Evolutionary conservation across 2,329 filamentous ascomycete genomes (phyloP), one percentile per base, ranked within the genome.

Genomic region (Anthostomella pinea): DNA sequence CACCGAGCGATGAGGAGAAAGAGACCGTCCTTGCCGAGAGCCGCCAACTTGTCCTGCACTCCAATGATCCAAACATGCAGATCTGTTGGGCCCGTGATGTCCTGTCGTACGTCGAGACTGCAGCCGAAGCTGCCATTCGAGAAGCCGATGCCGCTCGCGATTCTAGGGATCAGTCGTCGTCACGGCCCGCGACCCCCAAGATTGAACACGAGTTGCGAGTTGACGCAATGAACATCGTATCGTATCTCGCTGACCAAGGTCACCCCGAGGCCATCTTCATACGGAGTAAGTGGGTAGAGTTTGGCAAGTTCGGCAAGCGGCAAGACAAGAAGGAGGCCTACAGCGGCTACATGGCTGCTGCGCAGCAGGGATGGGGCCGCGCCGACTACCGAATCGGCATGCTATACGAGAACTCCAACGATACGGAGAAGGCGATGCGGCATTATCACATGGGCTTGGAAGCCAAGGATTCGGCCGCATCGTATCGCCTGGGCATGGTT

Each of bases 371-470:
- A 39, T 95, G 90, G 65, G 80, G 84, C 15, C 77, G 93, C 52
- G 90, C 93, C 14, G 88, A 97, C 63, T 98, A 98, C 63, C 81
- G 93, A 30, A 95, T 98, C 67, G 93, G 93, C 45, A 98, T 97
- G 91, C 85, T 96, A 39, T 97, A 90, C 60, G 93, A 98, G 66
- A 89, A 86, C 60, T 91, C 89, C 4, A 95, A 95, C 57, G 91
- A 98, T 56, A 83, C 89, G 42, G 76, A 83, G 45, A 96, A 95
- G 62, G 93, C 93, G 5, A 81, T 96, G 56, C 82, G 84, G 55
- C 90, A 97, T 63, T 98, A 97, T 64, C 81, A 88, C 48, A 77
- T 79, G 30, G 93, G 93, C 32, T 81, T 93, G 32, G 77, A 80
- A 32, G 70, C 83, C 50, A 81, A 83, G 16, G 93, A 98, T 65